These are phyloP conservation scores for Backusella mclennaniae DNA, from an alignment of 192 early-diverging fungal genomes.

Conservation along the genomic window DNA sequence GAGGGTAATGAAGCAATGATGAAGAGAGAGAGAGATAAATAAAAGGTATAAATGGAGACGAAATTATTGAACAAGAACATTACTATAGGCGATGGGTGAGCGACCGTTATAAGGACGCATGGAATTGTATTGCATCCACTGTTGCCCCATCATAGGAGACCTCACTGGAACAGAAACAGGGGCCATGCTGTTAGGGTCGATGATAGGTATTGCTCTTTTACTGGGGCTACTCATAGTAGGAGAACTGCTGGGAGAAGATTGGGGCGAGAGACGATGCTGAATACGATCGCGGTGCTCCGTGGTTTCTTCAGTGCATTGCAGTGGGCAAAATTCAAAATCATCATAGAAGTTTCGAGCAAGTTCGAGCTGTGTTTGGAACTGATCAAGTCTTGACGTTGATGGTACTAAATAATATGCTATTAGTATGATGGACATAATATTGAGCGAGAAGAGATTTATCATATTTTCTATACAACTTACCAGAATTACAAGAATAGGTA, in stretches of 20 bases:
- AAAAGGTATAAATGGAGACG: neutral
- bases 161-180: conserved; percentile 39
- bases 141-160: neutral
- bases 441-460: neutral
- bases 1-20: neutral
- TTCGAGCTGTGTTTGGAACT: conserved; percentile 49
- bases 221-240: neutral
- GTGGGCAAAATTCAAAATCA: conserved; percentile 58
- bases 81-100: neutral
- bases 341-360: conserved; percentile 54
- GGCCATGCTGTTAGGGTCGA: conserved; percentile 46
- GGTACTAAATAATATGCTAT: neutral
- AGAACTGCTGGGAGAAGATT: conserved; percentile 18
- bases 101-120: neutral
- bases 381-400: conserved; percentile 32
- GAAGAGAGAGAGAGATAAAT: neutral
- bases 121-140: neutral
- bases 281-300: conserved; percentile 21
- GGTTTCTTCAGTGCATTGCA: conserved; percentile 50
- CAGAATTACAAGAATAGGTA: neutral
- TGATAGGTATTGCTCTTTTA: conserved; percentile 48
- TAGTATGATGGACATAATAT: neutral
- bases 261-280: conserved; percentile 19
- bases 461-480: neutral
- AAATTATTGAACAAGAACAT: conserved; percentile 19